Evolutionary conservation across 768 basidiomycete genomes (phyloP).

Genomic region (Auricularia cornea): DNA sequence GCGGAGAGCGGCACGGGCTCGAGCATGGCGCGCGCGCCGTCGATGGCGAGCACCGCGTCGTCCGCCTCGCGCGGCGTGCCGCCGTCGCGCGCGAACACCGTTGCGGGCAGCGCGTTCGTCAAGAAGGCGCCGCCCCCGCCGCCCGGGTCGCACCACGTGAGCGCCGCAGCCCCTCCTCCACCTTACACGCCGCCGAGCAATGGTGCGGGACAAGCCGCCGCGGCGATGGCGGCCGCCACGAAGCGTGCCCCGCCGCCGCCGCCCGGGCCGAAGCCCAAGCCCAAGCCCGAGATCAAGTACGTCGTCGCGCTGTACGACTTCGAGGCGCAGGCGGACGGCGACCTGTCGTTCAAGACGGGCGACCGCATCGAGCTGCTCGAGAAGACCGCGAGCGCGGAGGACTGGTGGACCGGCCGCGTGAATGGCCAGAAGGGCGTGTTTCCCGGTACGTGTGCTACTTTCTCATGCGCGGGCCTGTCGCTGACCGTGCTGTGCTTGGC

Average conservation of each 20-base stretch:
- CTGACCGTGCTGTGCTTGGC: not conserved
- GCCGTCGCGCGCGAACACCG: not conserved
- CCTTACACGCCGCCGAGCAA: conserved; percentile 30
- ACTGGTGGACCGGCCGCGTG: conserved; percentile 95
- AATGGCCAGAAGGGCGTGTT: conserved; percentile 83
- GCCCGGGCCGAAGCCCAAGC: conserved; percentile 84
- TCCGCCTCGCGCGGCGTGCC: not conserved
- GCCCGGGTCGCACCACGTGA: conserved; percentile 28
- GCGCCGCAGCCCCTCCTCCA: conserved; percentile 42
- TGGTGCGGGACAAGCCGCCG: conserved; percentile 13
- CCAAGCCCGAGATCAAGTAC: conserved; percentile 62
- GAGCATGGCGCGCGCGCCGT: not conserved
- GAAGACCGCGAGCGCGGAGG: conserved; percentile 71
- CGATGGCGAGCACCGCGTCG: not conserved
- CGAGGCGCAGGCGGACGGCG: conserved; percentile 87
- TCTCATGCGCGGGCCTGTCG: not conserved
- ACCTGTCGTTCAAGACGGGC: conserved; percentile 81
- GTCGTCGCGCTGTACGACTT: conserved; percentile 96
- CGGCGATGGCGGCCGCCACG: conserved; percentile 35
- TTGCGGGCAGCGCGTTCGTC: conserved; percentile 13
- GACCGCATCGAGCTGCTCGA: conserved; percentile 89
- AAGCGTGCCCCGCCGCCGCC: conserved; percentile 88
- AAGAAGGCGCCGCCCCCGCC: conserved; percentile 39
- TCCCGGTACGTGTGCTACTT: conserved; percentile 48
- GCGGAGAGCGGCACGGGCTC: not conserved